These are phyloP conservation scores for Cercophora scortea DNA, from an alignment of 495 filamentous ascomycete species.

Conservation along the genomic window DNA sequence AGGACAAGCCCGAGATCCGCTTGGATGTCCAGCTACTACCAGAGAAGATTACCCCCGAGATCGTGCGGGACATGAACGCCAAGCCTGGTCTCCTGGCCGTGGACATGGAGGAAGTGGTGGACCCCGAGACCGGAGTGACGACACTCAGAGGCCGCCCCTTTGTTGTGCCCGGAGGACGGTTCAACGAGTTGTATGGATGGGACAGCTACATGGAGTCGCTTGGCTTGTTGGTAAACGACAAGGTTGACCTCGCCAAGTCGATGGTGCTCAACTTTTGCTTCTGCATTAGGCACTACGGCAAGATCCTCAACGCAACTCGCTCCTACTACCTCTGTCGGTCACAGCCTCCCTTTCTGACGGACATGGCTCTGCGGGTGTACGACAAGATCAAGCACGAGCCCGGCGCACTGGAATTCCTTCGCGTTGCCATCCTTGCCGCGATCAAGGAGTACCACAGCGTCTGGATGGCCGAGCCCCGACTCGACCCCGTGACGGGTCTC, in stretches of 20 bases:
- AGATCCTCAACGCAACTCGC: constrained; percentile 93
- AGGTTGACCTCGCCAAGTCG: constrained; percentile 74
- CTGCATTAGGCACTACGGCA: constrained; percentile 95
- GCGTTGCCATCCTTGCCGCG: constrained; percentile 70
- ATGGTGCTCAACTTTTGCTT: constrained; percentile 97
- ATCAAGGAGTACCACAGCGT: constrained; percentile 95
- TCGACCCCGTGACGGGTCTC: constrained; percentile 73
- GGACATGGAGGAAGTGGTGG: constrained; percentile 69
- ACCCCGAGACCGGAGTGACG: constrained; percentile 56
- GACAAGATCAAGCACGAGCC: constrained; percentile 78
- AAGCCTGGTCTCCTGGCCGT: constrained; percentile 86
- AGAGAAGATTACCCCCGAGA: constrained; percentile 65
- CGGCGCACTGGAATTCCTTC: constrained; percentile 68
- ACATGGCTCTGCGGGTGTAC: constrained; percentile 89
- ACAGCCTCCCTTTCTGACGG: constrained; percentile 93
- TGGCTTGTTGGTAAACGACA: constrained; percentile 73
- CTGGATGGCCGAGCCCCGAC: constrained; percentile 74
- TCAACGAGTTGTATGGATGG: constrained; percentile 97
- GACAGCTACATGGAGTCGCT: constrained; percentile 96
- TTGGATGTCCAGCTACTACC: constrained; percentile 76
- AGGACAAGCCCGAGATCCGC: constrained; percentile 67
- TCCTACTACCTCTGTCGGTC: constrained; percentile 91
- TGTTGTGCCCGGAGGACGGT: constrained; percentile 89
- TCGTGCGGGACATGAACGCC: constrained; percentile 61
- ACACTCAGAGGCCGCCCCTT: constrained; percentile 78